Base-by-base conservation (phyloP, 2,329 filamentous ascomycete species). In the Talaromyces verruculosus region DNA sequence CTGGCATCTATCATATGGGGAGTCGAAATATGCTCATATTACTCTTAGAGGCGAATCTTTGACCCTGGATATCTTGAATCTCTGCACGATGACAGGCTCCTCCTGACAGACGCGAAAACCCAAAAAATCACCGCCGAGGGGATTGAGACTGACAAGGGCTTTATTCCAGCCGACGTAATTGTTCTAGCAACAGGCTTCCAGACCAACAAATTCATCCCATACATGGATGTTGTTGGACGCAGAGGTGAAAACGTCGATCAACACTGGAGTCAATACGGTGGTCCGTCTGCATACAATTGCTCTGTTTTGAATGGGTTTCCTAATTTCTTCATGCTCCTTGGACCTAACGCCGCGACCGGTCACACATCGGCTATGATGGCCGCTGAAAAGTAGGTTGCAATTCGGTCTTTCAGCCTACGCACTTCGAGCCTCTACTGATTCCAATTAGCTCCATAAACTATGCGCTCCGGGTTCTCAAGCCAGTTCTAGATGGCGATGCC, bases 221-320 rank as follows among this genome's bases (percentile, higher is more conserved):
- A 69, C 22, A 74, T 71, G 62, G 66, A 74, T 25, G 64, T 77
- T 8, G 19, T 67, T 11, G 74, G 74, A 11, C 70, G 71, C 19
- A 63, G 72, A 58, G 71, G 72, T 1, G 10, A 53, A n/a, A 69
- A 39, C 22, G 51, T 76, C 49, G 25, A 60, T 6, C 62, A 75
- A 13, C 69, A 72, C 47, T 76, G 73, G 73, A 19, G 63, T 5
- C 59, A 69, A 39, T 81, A 84, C 63, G 86, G 83, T 6, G 88
- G 87, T 0, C 78, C 85, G 0, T 83, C 83, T 59, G 88, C 87
- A 0, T 90, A 90, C 71, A 84, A 87, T 66, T 83, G 83, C 45
- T 83, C 82, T 0, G 81, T 81, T 0, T 73, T 89, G 71, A 84
- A 82, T 69, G 84, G 83, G 0, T 88, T 78, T 62, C 76, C 76